Conservation (phyloP, 2,329 filamentous ascomycete species). For the Tolypocladium endophyticum region DNA sequence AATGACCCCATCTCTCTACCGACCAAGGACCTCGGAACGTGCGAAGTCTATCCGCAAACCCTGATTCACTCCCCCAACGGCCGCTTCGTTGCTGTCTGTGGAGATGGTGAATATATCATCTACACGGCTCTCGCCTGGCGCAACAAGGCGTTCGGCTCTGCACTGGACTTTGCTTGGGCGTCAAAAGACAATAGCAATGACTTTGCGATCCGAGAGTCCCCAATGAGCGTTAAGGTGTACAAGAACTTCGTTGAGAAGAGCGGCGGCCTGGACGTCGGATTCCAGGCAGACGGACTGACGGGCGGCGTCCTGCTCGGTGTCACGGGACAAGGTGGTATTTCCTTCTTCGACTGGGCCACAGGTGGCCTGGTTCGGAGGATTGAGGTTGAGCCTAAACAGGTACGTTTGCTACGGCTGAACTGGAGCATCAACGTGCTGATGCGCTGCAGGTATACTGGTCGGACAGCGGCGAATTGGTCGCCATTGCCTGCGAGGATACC, state of each 20-base stretch:
- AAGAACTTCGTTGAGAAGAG: constrained; percentile 93
- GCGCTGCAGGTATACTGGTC: constrained; percentile 77
- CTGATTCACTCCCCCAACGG: constrained; percentile 94
- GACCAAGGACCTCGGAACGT: constrained; percentile 90
- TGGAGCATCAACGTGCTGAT: constrained; percentile 1
- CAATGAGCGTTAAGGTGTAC: constrained; percentile 92
- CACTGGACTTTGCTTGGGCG: constrained; percentile 93
- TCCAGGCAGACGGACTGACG: constrained; percentile 83
- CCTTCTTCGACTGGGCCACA: constrained; percentile 92
- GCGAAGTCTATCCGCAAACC: constrained; percentile 93
- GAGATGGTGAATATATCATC: constrained; percentile 97
- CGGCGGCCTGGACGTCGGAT: constrained; percentile 84
- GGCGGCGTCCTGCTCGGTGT: constrained; percentile 88
- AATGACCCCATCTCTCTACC: constrained; percentile 76
- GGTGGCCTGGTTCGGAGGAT: constrained; percentile 85
- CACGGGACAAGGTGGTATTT: constrained; percentile 87
- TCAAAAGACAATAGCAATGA: constrained; percentile 97
- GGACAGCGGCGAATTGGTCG: constrained; percentile 86
- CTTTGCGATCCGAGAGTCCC: constrained; percentile 90
- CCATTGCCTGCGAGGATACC: constrained; percentile 86
- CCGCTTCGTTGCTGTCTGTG: constrained; percentile 69
- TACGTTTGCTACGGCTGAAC: constrained; percentile 7
- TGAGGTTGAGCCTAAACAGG: constrained; percentile 58
- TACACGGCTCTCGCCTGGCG: constrained; percentile 94
- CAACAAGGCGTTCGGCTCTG: constrained; percentile 94